A percentile compares a stretch with the other conserved stretches of the same genome.
Evolutionary conservation across 1,139 yeast species (phyloP).

Genomic region (Casaregolazyma lundiana): DNA sequence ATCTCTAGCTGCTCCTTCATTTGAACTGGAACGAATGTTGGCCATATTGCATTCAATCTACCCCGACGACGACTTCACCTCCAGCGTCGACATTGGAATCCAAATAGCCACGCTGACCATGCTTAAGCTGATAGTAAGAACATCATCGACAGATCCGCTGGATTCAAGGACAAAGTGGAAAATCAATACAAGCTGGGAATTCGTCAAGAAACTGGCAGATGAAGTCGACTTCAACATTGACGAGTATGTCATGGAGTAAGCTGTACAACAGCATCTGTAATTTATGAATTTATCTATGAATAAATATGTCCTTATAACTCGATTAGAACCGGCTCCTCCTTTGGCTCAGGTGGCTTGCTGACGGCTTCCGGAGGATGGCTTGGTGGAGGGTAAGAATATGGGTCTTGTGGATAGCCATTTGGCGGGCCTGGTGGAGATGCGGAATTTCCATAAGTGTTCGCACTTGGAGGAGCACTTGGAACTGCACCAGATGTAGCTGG

Average conservation of each 20-base stretch:
- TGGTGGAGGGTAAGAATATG: not conserved
- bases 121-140: constrained; percentile 49
- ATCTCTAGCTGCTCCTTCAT: constrained; percentile 54
- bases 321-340: constrained; percentile 28
- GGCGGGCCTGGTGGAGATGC: constrained; percentile 1
- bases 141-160: constrained; percentile 50
- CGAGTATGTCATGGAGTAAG: constrained; percentile 42
- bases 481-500: constrained; percentile 4
- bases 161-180: constrained; percentile 64
- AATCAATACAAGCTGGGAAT: constrained; percentile 53
- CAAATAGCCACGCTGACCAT: constrained; percentile 60
- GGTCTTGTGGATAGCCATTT: not conserved
- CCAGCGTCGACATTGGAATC: constrained; percentile 48
- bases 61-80: constrained; percentile 28
- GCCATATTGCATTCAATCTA: constrained; percentile 60
- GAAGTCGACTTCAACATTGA: constrained; percentile 53
- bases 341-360: constrained; percentile 14
- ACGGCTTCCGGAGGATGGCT: constrained; percentile 1
- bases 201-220: constrained; percentile 46
- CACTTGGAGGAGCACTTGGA: constrained; percentile 8
- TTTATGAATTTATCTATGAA: constrained; percentile 1
- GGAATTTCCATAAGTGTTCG: constrained; percentile 1
- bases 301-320: constrained; percentile 23
- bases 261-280: not conserved
- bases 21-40: constrained; percentile 63